A percentile compares a stretch with the other conserved stretches of the same genome.
Evolutionary conservation across 176 grass and related monocot species (phyloP).

Genomic region (Phyllostachys edulis): DNA sequence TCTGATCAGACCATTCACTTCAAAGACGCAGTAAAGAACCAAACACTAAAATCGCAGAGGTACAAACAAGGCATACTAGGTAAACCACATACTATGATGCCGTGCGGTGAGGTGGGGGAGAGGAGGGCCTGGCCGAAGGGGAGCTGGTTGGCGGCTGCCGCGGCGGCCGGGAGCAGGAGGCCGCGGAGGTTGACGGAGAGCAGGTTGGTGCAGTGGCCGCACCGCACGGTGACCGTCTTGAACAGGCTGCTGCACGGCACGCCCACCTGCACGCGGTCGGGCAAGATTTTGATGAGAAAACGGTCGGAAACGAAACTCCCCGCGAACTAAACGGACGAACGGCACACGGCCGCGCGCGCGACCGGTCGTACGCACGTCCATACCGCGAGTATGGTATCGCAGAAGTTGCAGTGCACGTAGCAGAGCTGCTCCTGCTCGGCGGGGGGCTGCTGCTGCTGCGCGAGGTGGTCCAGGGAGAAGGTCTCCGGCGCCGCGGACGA

Average conservation of each 20-base stretch:
- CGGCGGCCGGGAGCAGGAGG: conserved; percentile 57
- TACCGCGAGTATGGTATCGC: conserved; percentile 97
- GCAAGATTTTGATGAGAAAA: background rate
- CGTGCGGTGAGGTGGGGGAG: conserved; percentile 63
- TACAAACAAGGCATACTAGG: background rate
- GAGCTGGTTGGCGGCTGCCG: conserved; percentile 51
- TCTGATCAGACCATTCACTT: background rate
- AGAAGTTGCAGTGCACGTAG: conserved; percentile 99
- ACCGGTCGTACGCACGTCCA: background rate
- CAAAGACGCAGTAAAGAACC: background rate
- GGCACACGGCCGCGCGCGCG: background rate
- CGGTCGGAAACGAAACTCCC: background rate
- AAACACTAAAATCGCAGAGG: background rate
- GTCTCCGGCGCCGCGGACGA: conserved; percentile 56
- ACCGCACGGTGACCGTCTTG: conserved; percentile 88
- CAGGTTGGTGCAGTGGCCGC: conserved; percentile 91
- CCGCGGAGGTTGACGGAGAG: conserved; percentile 88
- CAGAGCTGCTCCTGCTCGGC: conserved; percentile 98
- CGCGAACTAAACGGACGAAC: background rate
- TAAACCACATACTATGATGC: conserved; percentile 43
- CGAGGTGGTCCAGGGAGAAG: conserved; percentile 71
- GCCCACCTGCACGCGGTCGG: conserved; percentile 50
- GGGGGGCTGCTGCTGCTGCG: conserved; percentile 26
- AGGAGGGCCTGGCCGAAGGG: conserved; percentile 66
- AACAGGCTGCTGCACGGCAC: conserved; percentile 92